phyloP scores from a whole-genome alignment of 176 grass and related monocot genomes.

The Triticum monococcum region DNA sequence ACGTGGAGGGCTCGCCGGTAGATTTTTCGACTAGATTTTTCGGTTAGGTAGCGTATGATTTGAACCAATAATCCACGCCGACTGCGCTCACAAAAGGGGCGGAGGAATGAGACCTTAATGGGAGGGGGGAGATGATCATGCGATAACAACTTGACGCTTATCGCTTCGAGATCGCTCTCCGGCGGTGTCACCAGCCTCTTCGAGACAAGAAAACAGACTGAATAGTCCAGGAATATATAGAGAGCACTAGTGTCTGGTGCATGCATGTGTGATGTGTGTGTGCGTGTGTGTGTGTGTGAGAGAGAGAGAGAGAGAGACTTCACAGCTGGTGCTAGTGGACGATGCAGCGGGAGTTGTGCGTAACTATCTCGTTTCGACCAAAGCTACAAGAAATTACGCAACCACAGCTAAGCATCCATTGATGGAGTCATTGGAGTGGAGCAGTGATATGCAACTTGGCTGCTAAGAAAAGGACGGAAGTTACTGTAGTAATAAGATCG shows the following conservation, averaged over 20 bases:
- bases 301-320: no score
- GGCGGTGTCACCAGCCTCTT: no score
- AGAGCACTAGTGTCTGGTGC: neutral
- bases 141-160: slow-evolving; percentile 31
- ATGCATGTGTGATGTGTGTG: neutral
- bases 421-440: neutral
- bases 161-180: neutral
- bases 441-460: slow-evolving; percentile 9
- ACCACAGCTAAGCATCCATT: neutral
- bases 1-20: neutral
- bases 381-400: neutral
- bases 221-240: neutral
- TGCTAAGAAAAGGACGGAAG: slow-evolving; percentile 16
- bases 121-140: neutral
- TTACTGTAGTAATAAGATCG: neutral
- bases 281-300: no score
- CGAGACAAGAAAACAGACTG: neutral
- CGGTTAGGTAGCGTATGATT: no score
- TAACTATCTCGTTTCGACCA: neutral
- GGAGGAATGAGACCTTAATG: neutral
- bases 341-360: neutral
- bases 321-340: neutral
- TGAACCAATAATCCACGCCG: neutral
- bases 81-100: neutral
- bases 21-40: neutral